phyloP scores from a whole-genome alignment of 1,284 basidiomycete genomes.

The Irpex sp. region DNA sequence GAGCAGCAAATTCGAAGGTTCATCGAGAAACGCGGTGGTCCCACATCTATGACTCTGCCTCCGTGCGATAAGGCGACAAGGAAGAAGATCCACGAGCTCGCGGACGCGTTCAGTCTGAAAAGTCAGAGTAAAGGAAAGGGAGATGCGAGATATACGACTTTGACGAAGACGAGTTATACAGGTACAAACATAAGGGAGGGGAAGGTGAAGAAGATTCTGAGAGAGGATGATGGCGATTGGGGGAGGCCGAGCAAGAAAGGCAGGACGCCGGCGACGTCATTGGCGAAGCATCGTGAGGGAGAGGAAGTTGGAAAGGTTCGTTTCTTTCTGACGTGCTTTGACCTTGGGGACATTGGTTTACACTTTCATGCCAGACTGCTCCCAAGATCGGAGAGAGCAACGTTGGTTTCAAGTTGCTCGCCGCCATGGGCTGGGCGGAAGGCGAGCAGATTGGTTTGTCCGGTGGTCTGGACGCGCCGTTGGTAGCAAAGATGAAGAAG shows the following conservation, averaged over 20 bases:
- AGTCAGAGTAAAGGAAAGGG: constrained; percentile 75
- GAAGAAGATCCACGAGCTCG: constrained; percentile 75
- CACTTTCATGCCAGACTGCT: constrained; percentile 42
- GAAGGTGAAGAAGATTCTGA: constrained; percentile 56
- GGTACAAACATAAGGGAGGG: constrained; percentile 49
- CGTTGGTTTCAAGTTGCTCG: constrained; percentile 73
- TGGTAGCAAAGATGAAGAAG: constrained; percentile 71
- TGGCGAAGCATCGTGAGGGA: constrained; percentile 60
- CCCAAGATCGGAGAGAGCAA: constrained; percentile 72
- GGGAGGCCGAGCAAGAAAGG: constrained; percentile 25
- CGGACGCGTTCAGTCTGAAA: constrained; percentile 70
- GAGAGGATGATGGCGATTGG: constrained; percentile 20
- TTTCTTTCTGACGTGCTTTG: constrained; percentile 4
- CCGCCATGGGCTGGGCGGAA: constrained; percentile 76
- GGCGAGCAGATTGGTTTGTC: constrained; percentile 64
- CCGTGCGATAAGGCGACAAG: constrained; percentile 73
- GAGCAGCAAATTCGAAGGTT: constrained; percentile 73
- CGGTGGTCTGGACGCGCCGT: constrained; percentile 59
- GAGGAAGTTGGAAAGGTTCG: constrained; percentile 72
- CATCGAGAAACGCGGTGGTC: constrained; percentile 48
- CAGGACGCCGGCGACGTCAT: constrained; percentile 17
- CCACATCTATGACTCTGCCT: constrained; percentile 60
- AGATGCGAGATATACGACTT: constrained; percentile 57
- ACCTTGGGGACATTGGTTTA: constrained; percentile 5
- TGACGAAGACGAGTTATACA: constrained; percentile 63